These are phyloP conservation scores for Lachancea fermentati DNA, from an alignment of 805 yeast species.

Conservation along the genomic window DNA sequence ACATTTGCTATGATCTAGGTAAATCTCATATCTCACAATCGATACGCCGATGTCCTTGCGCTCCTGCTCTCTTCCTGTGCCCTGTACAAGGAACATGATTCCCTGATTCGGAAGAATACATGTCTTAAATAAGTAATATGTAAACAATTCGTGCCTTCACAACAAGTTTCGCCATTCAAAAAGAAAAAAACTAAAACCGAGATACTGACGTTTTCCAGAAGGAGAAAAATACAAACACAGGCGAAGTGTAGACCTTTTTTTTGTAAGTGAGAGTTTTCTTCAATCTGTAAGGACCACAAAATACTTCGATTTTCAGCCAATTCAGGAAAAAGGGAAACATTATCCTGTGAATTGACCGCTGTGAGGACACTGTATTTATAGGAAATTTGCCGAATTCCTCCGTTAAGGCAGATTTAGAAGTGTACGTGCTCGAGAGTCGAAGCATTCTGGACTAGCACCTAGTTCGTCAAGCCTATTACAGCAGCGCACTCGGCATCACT, in stretches of 20 bases:
- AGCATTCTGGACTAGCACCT: not conserved
- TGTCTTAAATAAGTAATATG: not conserved
- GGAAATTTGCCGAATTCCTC: not conserved
- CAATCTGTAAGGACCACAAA: slow-evolving; percentile 4
- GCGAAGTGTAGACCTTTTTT: not conserved
- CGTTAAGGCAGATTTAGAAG: not conserved
- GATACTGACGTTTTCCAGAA: not conserved
- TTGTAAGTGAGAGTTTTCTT: not conserved
- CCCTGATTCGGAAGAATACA: not conserved
- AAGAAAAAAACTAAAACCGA: not conserved
- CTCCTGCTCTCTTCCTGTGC: not conserved
- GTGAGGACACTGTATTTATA: not conserved
- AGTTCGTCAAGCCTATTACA: not conserved
- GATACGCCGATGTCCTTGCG: not conserved
- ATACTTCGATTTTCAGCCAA: slow-evolving; percentile 5
- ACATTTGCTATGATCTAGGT: too few relatives aligned
- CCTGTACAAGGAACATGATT: not conserved
- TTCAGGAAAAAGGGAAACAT: slow-evolving; percentile 11
- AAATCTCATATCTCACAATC: not conserved
- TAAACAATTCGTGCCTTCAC: not conserved
- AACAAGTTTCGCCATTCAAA: not conserved
- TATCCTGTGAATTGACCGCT: not conserved
- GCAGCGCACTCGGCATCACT: not conserved
- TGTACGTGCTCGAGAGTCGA: not conserved
- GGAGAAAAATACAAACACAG: not conserved